Percentiles rank a stretch among this genome's conserved stretches.
Evolutionary conservation across 169 alveolate species (phyloP).

Genomic region (Eimeria maxima): DNA sequence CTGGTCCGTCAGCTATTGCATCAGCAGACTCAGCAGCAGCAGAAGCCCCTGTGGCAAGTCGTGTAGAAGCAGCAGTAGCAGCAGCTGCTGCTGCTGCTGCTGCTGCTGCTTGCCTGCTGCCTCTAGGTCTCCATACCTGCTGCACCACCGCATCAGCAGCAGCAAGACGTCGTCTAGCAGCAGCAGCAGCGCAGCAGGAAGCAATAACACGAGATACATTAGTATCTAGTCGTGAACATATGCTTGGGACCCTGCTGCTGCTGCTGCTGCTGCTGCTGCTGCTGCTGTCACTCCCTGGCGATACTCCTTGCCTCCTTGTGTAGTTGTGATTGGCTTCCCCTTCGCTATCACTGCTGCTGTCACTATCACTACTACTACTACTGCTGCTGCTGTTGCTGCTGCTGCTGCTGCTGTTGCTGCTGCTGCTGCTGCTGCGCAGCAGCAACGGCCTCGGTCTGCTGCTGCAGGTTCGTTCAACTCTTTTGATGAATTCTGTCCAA

Average conservation of each 20-base stretch:
- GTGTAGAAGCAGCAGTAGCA: background rate
- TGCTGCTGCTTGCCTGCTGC: conserved; percentile 4
- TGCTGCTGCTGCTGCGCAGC: conserved; percentile 62
- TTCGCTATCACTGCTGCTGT: conserved; percentile 10
- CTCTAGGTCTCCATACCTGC: background rate
- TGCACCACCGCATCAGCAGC: conserved; percentile 30
- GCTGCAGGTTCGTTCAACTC: conserved; percentile 18
- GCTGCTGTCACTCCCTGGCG: conserved; percentile 19
- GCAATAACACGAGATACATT: background rate
- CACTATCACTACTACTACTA: background rate
- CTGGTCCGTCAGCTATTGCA: conserved; percentile 43
- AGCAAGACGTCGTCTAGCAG: conserved; percentile 37
- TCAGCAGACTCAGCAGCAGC: conserved; percentile 4
- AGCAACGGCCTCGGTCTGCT: conserved; percentile 22
- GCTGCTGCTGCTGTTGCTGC: conserved; percentile 74
- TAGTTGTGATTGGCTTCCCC: conserved; percentile 2
- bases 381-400: conserved; percentile 43
- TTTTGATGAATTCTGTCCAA: background rate
- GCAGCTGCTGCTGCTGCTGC: conserved; percentile 30
- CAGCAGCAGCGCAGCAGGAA: conserved; percentile 30
- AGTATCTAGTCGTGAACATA: background rate
- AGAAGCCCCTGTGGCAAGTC: background rate
- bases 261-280: conserved; percentile 44
- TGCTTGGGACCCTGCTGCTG: background rate
- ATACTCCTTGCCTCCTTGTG: background rate